phyloP scores from a whole-genome alignment of 2,329 filamentous ascomycete genomes.

The Myriangium duriaei region DNA sequence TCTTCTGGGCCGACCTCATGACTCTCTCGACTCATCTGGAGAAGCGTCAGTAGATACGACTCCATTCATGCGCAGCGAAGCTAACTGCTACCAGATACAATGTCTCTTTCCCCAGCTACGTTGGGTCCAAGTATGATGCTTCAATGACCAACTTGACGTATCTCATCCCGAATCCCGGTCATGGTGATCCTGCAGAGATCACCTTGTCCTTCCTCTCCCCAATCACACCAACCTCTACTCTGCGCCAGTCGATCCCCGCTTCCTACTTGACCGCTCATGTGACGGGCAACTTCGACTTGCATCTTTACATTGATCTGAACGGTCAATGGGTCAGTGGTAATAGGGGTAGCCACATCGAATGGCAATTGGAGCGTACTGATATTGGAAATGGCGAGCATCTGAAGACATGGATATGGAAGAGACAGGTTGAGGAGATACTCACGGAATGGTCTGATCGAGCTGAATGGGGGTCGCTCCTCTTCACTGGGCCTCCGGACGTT shows the following conservation, averaged over 20 bases:
- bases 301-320: conserved; percentile 37
- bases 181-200: conserved; percentile 37
- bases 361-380: conserved; percentile 43
- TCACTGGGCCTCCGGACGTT: conserved; percentile 56
- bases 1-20: conserved; percentile 52
- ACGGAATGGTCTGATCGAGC: conserved; percentile 62
- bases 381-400: conserved; percentile 22
- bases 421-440: conserved; percentile 52
- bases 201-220: conserved; percentile 60
- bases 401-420: conserved; percentile 57
- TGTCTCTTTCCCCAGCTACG: conserved; percentile 45
- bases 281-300: conserved; percentile 46
- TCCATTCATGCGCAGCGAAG: background rate
- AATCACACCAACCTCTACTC: conserved; percentile 67
- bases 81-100: conserved; percentile 34
- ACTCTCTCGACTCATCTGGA: conserved; percentile 37
- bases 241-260: conserved; percentile 71
- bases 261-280: conserved; percentile 63
- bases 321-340: conserved; percentile 72
- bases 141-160: conserved; percentile 60
- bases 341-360: conserved; percentile 54
- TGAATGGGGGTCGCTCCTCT: conserved; percentile 74
- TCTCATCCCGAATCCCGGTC: conserved; percentile 34
- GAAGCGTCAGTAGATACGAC: conserved; percentile 25
- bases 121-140: conserved; percentile 53